Conservation (phyloP, 2,329 filamentous ascomycete species). For the Monosporascus sp. region DNA sequence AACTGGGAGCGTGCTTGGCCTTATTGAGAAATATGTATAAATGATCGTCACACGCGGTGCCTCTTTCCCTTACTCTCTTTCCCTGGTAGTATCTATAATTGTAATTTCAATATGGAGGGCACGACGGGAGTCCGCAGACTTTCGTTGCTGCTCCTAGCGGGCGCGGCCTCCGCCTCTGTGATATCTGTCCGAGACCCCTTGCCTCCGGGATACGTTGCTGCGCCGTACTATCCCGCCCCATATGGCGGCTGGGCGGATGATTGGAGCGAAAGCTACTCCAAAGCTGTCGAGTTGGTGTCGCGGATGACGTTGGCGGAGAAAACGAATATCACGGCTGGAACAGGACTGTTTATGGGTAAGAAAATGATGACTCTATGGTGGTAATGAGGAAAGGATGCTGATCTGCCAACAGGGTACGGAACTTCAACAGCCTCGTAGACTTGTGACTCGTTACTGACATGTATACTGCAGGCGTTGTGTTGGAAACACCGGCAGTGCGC, state of each 20-base stretch:
- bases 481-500: slow-evolving; percentile 69
- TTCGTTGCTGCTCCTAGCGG: slow-evolving; percentile 14
- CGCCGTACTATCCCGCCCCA: slow-evolving; percentile 68
- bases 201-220: slow-evolving; percentile 34
- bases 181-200: slow-evolving; percentile 21
- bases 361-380: slow-evolving; percentile 11
- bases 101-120: slow-evolving; percentile 20
- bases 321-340: slow-evolving; percentile 69
- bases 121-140: slow-evolving; percentile 20
- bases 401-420: slow-evolving; percentile 12
- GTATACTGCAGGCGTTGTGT: slow-evolving; percentile 52
- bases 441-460: slow-evolving; percentile 3
- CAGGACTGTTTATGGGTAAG: slow-evolving; percentile 64
- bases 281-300: slow-evolving; percentile 62
- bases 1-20: too few species aligned
- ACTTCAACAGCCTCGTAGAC: neutral
- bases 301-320: slow-evolving; percentile 79
- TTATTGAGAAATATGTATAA: too few species aligned
- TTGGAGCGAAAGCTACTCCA: slow-evolving; percentile 66
- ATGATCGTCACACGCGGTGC: too few species aligned
- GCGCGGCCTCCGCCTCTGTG: slow-evolving; percentile 12
- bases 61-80: neutral
- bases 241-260: slow-evolving; percentile 64
- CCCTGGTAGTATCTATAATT: slow-evolving; percentile 4
- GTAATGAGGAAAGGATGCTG: slow-evolving; percentile 4